Evolutionary conservation across 23 red algal genomes (phyloP).

Genomic region (Gracilariopsis chorda): DNA sequence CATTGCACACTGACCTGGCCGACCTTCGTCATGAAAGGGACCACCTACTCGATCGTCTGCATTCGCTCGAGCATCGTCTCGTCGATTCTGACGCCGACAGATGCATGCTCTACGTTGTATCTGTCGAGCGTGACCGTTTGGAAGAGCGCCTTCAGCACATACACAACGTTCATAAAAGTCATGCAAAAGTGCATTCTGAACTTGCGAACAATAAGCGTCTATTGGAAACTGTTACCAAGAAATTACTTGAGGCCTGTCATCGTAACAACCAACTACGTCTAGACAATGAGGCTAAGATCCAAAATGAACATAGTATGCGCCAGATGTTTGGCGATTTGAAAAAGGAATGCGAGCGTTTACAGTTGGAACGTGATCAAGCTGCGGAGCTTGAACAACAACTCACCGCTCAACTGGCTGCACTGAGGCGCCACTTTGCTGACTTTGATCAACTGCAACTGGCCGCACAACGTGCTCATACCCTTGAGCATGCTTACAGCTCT

Average conservation of each 20-base stretch:
- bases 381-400: neutral
- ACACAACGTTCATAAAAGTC: neutral
- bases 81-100: neutral
- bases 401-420: neutral
- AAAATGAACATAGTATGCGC: neutral
- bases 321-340: conserved; percentile 8
- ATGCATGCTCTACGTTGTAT: neutral
- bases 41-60: neutral
- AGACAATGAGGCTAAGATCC: neutral
- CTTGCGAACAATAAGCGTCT: neutral
- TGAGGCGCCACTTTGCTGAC: neutral
- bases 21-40: neutral
- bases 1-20: neutral
- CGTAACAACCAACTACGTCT: neutral
- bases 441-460: neutral
- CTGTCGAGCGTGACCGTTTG: neutral
- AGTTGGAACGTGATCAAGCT: neutral
- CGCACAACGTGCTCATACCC: neutral
- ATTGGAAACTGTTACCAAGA: neutral
- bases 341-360: neutral
- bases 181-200: neutral
- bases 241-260: neutral
- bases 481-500: neutral
- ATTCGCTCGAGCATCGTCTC: neutral
- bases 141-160: neutral